phyloP scores from a whole-genome alignment of 2,329 filamentous ascomycete genomes.

The Alternaria postmessia region DNA sequence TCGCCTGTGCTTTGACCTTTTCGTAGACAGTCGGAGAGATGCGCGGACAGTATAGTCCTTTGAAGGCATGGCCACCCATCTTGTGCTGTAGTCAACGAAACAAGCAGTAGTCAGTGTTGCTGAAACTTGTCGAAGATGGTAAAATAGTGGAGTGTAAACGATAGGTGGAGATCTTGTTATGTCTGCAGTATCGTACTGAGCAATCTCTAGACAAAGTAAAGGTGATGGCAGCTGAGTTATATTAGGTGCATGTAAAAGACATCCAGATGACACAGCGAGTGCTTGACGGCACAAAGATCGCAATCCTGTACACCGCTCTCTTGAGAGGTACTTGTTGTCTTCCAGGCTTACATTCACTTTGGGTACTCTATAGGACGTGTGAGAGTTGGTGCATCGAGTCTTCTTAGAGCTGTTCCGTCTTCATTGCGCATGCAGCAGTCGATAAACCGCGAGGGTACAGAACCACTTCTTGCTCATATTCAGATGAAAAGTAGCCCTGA shows the following conservation, averaged over 20 bases:
- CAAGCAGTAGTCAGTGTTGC: neutral
- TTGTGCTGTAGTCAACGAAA: neutral
- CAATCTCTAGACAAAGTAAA: neutral
- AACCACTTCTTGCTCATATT: neutral
- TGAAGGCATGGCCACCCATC: slow-evolving; percentile 27
- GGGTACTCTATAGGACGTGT: neutral
- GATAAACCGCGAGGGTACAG: neutral
- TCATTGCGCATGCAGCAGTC: neutral
- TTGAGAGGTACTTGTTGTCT: neutral
- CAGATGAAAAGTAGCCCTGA: no score
- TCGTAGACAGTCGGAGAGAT: slow-evolving; percentile 29
- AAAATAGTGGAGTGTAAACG: no score
- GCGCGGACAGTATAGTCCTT: slow-evolving; percentile 32
- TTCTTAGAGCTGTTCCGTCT: neutral
- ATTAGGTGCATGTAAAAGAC: neutral
- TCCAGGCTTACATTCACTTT: neutral
- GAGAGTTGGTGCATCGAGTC: neutral
- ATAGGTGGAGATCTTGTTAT: no score
- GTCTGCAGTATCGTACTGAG: no score
- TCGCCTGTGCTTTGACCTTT: slow-evolving; percentile 21
- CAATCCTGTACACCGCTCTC: neutral
- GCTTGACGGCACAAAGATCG: neutral
- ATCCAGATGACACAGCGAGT: neutral
- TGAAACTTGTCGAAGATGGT: neutral
- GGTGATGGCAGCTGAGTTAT: neutral